Evolutionary conservation across 495 filamentous ascomycete genomes (phyloP), one percentile per base, ranked within the genome.

Genomic region (Podospora pseudoanserina): DNA sequence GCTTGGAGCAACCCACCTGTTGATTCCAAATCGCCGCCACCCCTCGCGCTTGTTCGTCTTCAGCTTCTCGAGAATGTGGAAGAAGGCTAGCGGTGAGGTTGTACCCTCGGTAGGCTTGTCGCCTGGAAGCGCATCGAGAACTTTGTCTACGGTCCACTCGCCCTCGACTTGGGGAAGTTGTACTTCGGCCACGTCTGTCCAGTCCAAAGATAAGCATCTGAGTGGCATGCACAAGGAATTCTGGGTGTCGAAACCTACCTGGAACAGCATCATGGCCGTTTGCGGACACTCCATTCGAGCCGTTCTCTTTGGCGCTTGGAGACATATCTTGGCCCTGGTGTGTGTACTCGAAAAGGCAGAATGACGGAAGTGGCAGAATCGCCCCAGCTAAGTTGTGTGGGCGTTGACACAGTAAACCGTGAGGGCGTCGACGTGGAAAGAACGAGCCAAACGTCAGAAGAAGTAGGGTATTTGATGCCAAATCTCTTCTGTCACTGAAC

Each of bases 1-100:
- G 18, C 16, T 27, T 9, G 34, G 23, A 65, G 1, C 19, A 23
- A 16, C 63, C 28, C 73, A 85, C 84, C 85, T 73, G 55, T 86
- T 73, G 75, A 98, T 92, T 58, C 86, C 87, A 75, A 97, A 96
- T 44, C 94, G 88, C 68, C 89, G 88, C 95, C 95, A 99, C 63
- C 95, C 95, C 80, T 97, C 96, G 68, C 95, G 91, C 75, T 94
- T 94, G 65, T 89, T 96, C 16, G 93, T 97, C 87, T 99, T 99
- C 15, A 99, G 85, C 39, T 91, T 90, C 80, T 94, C 90, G 60
- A 99, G 86, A 67, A 97, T 81, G 80, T 99, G 95, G 74, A 99
- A 92, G 84, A 97, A 98, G 54, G 92, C 88, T 60, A 99, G 73
- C 1, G 94, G 93, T 0, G 93, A 93, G 61, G 79, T 78, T 19